Percentiles rank a stretch among this genome's conserved stretches.
phyloP scores from a whole-genome alignment of 371 early-diverging fungal genomes.

The Apophysomyces elegans region DNA sequence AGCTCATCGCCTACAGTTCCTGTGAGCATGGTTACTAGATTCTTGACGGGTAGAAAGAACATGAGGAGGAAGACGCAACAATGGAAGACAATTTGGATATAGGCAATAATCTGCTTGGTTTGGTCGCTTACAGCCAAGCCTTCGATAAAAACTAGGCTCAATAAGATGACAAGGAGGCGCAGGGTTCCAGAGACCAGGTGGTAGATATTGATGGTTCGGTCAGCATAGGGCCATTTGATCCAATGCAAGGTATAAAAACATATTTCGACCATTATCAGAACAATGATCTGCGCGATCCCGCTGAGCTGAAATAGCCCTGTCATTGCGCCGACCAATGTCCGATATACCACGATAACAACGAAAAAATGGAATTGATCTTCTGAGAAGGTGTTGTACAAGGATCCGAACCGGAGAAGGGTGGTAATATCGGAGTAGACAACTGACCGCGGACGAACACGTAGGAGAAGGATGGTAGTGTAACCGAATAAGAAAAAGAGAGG shows the following conservation, averaged over 20 bases:
- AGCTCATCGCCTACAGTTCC: slow-evolving; percentile 27
- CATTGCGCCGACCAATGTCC: slow-evolving; percentile 41
- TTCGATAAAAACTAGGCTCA: slow-evolving; percentile 36
- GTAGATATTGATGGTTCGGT: slow-evolving; percentile 32
- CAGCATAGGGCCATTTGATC: slow-evolving; percentile 37
- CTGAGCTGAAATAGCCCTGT: slow-evolving; percentile 39
- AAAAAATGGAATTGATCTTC: slow-evolving; percentile 57
- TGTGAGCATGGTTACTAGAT: slow-evolving; percentile 26
- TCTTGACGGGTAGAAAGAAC: slow-evolving; percentile 30
- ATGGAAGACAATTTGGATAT: slow-evolving; percentile 43
- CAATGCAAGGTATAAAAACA: slow-evolving; percentile 17
- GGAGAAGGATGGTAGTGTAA: slow-evolving; percentile 34
- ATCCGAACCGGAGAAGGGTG: slow-evolving; percentile 50
- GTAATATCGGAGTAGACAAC: slow-evolving; percentile 54
- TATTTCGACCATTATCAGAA: slow-evolving; percentile 35
- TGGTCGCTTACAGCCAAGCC: slow-evolving; percentile 16
- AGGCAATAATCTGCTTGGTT: slow-evolving; percentile 41
- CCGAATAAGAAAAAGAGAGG: slow-evolving; percentile 41
- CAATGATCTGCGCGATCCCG: slow-evolving; percentile 41
- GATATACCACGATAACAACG: slow-evolving; percentile 38
- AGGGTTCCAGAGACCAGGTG: slow-evolving; percentile 30
- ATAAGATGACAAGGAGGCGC: slow-evolving; percentile 24
- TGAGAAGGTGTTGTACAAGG: slow-evolving; percentile 55
- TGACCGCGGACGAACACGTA: slow-evolving; percentile 42
- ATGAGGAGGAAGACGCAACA: slow-evolving; percentile 33